Conservation (phyloP, 2,329 filamentous ascomycete species). For the Nothomitra cinnamomea region DNA sequence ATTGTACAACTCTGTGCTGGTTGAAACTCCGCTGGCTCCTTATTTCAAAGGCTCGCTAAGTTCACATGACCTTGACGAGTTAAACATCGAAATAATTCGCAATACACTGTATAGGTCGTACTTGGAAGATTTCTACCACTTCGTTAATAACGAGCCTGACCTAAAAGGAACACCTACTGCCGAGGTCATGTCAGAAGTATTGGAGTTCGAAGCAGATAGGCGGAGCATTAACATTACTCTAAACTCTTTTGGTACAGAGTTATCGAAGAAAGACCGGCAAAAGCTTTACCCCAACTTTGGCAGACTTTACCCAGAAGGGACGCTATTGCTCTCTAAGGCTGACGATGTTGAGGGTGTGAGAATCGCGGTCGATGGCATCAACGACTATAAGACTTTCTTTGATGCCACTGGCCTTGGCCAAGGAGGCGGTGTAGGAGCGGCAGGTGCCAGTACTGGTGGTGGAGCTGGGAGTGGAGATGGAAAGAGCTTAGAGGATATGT, state of each 20-base stretch:
- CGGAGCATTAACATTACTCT: slow-evolving; percentile 97
- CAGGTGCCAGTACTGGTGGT: slow-evolving; percentile 29
- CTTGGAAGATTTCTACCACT: slow-evolving; percentile 89
- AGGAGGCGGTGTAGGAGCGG: slow-evolving; percentile 49
- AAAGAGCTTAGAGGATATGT: slow-evolving; percentile 88
- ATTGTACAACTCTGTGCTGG: slow-evolving; percentile 91
- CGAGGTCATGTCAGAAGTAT: slow-evolving; percentile 87
- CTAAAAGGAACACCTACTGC: slow-evolving; percentile 77
- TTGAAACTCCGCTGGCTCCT: slow-evolving; percentile 86
- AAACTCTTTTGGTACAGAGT: slow-evolving; percentile 94
- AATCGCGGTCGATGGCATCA: slow-evolving; percentile 79
- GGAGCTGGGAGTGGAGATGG: slow-evolving; percentile 65
- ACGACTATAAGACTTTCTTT: slow-evolving; percentile 92
- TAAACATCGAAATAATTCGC: slow-evolving; percentile 97
- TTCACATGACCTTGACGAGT: slow-evolving; percentile 91
- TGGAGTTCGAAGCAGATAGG: slow-evolving; percentile 93
- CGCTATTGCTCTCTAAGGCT: slow-evolving; percentile 81
- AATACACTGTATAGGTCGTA: slow-evolving; percentile 99
- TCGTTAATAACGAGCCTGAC: slow-evolving; percentile 78
- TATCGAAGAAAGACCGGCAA: slow-evolving; percentile 82
- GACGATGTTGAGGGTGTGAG: slow-evolving; percentile 91
- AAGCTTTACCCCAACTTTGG: slow-evolving; percentile 93
- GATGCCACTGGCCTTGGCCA: slow-evolving; percentile 73
- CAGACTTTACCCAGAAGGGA: slow-evolving; percentile 82
- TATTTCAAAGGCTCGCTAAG: slow-evolving; percentile 96